These are phyloP conservation scores for Monosporozyma aquatica DNA, from an alignment of 805 yeast genomes.

Conservation along the genomic window DNA sequence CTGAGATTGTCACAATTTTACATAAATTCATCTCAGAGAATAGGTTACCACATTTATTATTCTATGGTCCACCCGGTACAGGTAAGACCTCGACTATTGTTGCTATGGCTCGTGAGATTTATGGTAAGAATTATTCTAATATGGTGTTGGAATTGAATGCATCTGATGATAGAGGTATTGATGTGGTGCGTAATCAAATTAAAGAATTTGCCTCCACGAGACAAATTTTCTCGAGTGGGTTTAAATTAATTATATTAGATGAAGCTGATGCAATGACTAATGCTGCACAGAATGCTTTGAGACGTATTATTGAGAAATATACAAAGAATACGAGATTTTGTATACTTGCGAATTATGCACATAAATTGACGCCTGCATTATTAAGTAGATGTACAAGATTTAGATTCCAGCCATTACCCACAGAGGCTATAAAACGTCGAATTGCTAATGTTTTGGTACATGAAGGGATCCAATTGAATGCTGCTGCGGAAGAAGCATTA, in stretches of 20 bases:
- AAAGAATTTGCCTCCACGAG: slow-evolving; percentile 93
- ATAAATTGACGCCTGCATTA: slow-evolving; percentile 90
- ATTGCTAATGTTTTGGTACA: slow-evolving; percentile 56
- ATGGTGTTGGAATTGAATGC: slow-evolving; percentile 95
- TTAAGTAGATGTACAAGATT: slow-evolving; percentile 92
- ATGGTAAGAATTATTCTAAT: slow-evolving; percentile 71
- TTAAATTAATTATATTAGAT: slow-evolving; percentile 84
- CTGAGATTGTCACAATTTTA: slow-evolving; percentile 75
- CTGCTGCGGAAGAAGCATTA: slow-evolving; percentile 56
- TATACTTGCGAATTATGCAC: slow-evolving; percentile 90
- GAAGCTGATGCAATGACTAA: slow-evolving; percentile 95
- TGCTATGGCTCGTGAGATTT: slow-evolving; percentile 80
- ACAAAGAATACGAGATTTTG: slow-evolving; percentile 94
- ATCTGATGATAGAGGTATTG: slow-evolving; percentile 95
- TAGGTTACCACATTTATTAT: slow-evolving; percentile 79
- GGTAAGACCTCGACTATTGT: slow-evolving; percentile 86
- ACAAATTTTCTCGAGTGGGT: slow-evolving; percentile 81
- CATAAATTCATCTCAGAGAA: slow-evolving; percentile 77
- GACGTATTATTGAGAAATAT: slow-evolving; percentile 79
- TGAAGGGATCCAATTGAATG: slow-evolving; percentile 52
- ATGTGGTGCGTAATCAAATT: slow-evolving; percentile 94
- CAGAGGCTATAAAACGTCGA: slow-evolving; percentile 58
- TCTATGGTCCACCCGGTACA: slow-evolving; percentile 94
- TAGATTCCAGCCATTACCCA: slow-evolving; percentile 75
- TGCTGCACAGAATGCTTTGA: slow-evolving; percentile 74